Evolutionary conservation across 495 filamentous ascomycete species (phyloP).

Genomic region (Penicillium salamii): DNA sequence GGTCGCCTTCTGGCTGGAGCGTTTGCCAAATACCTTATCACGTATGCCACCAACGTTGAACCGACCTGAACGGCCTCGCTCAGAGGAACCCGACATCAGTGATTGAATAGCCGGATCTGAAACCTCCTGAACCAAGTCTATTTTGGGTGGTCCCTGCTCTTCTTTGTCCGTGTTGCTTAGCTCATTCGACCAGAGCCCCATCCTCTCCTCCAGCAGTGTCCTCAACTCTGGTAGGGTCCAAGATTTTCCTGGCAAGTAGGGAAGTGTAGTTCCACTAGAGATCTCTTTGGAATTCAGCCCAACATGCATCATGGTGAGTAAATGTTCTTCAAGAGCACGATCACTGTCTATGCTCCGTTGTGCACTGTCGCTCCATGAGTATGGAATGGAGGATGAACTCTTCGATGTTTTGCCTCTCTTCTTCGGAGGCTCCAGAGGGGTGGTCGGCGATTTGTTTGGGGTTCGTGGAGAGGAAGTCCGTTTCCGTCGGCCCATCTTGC

Average conservation of each 20-base stretch:
- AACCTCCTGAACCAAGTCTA: too few species aligned
- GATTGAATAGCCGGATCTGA: neutral
- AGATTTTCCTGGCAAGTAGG: neutral
- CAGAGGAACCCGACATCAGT: too few species aligned
- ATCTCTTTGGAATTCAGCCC: constrained; percentile 6
- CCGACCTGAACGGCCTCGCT: too few species aligned
- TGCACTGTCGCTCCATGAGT: constrained; percentile 16
- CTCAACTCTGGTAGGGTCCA: constrained; percentile 28
- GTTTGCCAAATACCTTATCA: too few species aligned
- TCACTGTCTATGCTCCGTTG: neutral
- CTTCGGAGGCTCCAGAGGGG: neutral
- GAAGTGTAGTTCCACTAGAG: neutral
- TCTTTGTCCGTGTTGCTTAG: neutral
- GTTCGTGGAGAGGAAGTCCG: neutral
- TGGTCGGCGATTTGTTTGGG: too few species aligned
- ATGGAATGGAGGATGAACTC: constrained; percentile 9
- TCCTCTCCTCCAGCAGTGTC: constrained; percentile 17
- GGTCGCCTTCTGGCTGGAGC: too few species aligned
- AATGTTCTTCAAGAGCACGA: constrained; percentile 8
- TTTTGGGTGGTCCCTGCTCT: too few species aligned
- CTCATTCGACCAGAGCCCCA: constrained; percentile 12
- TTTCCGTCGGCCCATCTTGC: neutral
- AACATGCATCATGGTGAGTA: constrained; percentile 16
- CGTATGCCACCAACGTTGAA: too few species aligned
- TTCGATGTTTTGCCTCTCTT: neutral